Percentiles rank a stretch among this genome's conserved stretches.
Conservation (phyloP, 1,284 basidiomycete species). For the Ganoderma sinense region DNA sequence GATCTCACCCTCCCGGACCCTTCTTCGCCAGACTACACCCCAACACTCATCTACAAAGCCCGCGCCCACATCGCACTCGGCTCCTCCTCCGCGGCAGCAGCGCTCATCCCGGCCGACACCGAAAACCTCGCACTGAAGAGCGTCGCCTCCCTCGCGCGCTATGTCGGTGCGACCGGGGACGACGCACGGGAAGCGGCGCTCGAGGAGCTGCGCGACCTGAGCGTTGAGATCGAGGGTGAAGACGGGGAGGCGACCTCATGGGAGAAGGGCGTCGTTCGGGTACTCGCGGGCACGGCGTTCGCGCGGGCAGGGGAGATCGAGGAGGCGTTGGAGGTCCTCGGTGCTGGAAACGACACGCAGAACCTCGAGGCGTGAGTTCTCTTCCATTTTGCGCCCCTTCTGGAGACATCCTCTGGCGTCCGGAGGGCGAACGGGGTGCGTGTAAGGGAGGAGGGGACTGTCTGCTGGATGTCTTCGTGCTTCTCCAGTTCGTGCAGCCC, state of each 20-base stretch:
- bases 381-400: neutral
- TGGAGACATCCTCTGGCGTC: neutral
- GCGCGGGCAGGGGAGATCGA: constrained; percentile 85
- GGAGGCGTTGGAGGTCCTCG: constrained; percentile 90
- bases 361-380: constrained; percentile 85
- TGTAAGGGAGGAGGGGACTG: too few species aligned
- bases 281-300: constrained; percentile 87
- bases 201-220: constrained; percentile 85
- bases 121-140: constrained; percentile 78
- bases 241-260: constrained; percentile 67
- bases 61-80: constrained; percentile 84
- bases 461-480: neutral
- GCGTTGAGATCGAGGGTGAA: constrained; percentile 86
- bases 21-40: constrained; percentile 68
- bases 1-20: constrained; percentile 63
- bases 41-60: constrained; percentile 81
- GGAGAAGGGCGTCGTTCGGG: constrained; percentile 77
- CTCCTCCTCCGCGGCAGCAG: constrained; percentile 61
- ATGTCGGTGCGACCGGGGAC: constrained; percentile 55
- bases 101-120: constrained; percentile 63
- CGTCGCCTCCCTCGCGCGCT: constrained; percentile 74
- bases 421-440: too few species aligned
- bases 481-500: neutral
- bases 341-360: constrained; percentile 71
- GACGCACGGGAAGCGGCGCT: constrained; percentile 60